Percentiles rank a stretch among this genome's conserved stretches.
phyloP scores from a whole-genome alignment of 2,329 filamentous ascomycete genomes.

The Geosmithia flava region DNA sequence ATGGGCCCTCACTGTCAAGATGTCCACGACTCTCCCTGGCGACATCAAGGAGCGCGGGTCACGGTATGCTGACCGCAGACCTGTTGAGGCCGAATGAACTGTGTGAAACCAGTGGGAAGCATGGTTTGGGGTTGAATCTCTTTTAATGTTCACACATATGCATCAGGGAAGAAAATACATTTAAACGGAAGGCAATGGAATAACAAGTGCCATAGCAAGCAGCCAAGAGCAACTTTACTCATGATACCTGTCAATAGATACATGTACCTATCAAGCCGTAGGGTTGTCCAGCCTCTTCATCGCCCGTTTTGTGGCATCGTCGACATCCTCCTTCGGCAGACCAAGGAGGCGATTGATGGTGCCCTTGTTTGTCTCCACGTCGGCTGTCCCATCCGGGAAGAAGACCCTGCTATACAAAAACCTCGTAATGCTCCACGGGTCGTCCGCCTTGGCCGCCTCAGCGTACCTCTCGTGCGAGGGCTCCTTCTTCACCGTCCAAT shows the following conservation, averaged over 20 bases:
- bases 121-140: too few relatives aligned
- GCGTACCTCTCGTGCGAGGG: slow-evolving; percentile 11
- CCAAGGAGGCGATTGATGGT: neutral
- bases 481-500: slow-evolving; percentile 47
- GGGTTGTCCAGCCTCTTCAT: neutral
- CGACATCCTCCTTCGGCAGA: neutral
- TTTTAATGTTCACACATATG: too few relatives aligned
- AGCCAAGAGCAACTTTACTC: too few relatives aligned
- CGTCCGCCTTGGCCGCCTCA: neutral
- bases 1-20: neutral
- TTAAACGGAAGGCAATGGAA: too few relatives aligned
- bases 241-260: too few relatives aligned
- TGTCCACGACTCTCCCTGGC: neutral
- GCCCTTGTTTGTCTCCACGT: neutral
- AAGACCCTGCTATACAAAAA: neutral
- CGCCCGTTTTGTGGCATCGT: neutral
- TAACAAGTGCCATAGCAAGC: too few relatives aligned
- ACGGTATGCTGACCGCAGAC: neutral
- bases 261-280: neutral
- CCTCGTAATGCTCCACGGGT: neutral
- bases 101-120: too few relatives aligned
- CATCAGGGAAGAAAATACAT: too few relatives aligned
- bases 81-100: neutral
- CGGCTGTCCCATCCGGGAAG: neutral
- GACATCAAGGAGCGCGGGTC: neutral